Base-by-base conservation (phyloP, 2,329 filamentous ascomycete species). In the Aspergillus sclerotialis region DNA sequence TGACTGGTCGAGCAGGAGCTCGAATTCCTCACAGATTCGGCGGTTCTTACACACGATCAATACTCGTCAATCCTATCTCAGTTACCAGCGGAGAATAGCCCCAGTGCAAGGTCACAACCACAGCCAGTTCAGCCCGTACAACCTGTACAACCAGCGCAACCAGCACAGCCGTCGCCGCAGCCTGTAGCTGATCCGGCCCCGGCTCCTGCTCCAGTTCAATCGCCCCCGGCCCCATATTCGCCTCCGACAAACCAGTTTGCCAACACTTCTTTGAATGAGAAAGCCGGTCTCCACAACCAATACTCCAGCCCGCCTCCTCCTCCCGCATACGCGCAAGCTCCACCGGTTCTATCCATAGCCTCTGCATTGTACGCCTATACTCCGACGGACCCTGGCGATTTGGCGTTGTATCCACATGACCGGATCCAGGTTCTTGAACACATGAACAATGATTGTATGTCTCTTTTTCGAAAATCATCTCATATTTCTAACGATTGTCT, bases 371-470 rank as follows among this genome's bases (percentile, higher is more conserved):
- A 94, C 69, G 75, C 76, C 42, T 96, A 95, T 69, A 74, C 72
- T 21, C 84, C 82, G 7, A 73, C 82, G 26, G 89, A 94, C 57
- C 74, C 80, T 4, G 86, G 87, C 39, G 90, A 96, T 58, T 72
- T 94, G 43, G 78, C 76, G 2, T 78, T 96, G 39, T 78, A 86
- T 55, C 80, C 82, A 42, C 82, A 89, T 55, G 90, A 96, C 65
- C 72, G 73, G 44, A 72, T 96, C 48, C 75, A 78, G 39, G 84
- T 96, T 14, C 76, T 79, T 46, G 86, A 94, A 65, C 89, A 94
- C 69, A 92, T 94, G 82, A 96, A 96, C 64, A 78, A 81, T 43
- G 89, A 96, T 64, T 96, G 90, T 69, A 64, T 27, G 65, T 51
- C 33, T 24, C 9, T 10, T 16, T 15, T 15, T 29, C 7, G 12